Conservation (phyloP, 306 rosid species). For the Pyrus bretschneideri region DNA sequence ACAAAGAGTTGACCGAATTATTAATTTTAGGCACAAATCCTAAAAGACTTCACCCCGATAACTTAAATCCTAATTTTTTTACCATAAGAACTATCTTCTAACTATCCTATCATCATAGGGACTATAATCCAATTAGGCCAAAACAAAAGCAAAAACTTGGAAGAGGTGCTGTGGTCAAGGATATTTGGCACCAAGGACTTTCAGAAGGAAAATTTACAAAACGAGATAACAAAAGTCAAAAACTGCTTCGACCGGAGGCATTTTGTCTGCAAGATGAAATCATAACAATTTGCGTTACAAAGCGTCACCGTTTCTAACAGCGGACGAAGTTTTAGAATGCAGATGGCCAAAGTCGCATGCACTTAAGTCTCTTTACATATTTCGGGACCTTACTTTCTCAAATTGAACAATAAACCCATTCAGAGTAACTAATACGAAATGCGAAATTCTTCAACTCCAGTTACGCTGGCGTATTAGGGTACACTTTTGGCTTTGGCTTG, state of each 20-base stretch:
- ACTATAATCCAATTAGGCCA: no score
- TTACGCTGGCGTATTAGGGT: conserved; percentile 61
- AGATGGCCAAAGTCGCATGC: background rate
- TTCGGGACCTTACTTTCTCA: background rate
- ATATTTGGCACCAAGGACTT: background rate
- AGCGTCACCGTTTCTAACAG: background rate
- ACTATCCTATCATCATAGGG: no score
- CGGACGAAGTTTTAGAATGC: background rate
- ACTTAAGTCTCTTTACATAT: background rate
- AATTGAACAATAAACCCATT: background rate
- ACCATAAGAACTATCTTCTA: rapidly evolving
- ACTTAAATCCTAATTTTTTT: no score
- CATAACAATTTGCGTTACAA: background rate
- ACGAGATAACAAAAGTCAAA: background rate
- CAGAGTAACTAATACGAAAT: background rate
- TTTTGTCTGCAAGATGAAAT: background rate
- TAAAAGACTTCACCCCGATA: rapidly evolving
- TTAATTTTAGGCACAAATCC: no score
- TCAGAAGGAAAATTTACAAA: background rate
- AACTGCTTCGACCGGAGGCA: background rate
- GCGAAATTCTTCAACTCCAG: background rate
- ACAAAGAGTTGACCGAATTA: no score
- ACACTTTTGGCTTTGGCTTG: conserved; percentile 95
- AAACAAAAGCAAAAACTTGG: no score
- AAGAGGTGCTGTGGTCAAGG: no score